These are phyloP conservation scores for Apiotrichum mycotoxinovorans DNA, from an alignment of 1,284 basidiomycete genomes.

Conservation along the genomic window DNA sequence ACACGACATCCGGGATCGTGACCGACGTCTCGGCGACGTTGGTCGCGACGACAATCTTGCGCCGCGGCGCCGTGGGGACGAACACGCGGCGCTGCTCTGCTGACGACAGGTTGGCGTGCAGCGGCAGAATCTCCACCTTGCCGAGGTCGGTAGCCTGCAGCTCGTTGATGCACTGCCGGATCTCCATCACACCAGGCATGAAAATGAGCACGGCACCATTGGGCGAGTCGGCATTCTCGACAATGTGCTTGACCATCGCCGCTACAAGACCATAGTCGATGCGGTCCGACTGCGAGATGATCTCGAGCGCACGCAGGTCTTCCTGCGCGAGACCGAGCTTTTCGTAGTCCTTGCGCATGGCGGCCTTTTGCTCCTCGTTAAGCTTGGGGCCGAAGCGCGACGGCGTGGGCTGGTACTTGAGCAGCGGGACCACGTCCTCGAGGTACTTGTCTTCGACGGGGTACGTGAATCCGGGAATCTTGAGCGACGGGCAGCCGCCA, in stretches of 20 bases:
- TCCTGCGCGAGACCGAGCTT: conserved; percentile 59
- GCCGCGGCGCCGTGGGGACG: conserved; percentile 61
- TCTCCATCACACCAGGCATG: conserved; percentile 82
- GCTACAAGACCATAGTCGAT: conserved; percentile 78
- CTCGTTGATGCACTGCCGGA: conserved; percentile 71
- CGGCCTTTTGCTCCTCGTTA: conserved; percentile 55
- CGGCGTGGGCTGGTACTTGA: conserved; percentile 53
- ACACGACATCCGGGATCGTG: conserved; percentile 85
- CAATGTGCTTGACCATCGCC: conserved; percentile 63
- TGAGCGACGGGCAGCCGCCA: conserved; percentile 70
- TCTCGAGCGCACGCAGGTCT: conserved; percentile 59
- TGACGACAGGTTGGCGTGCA: conserved; percentile 84
- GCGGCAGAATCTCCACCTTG: conserved; percentile 65
- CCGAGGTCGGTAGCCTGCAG: conserved; percentile 54
- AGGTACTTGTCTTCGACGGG: conserved; percentile 76
- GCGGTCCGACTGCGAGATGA: conserved; percentile 60
- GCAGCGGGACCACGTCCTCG: conserved; percentile 66
- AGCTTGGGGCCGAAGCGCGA: conserved; percentile 51
- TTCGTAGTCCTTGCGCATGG: conserved; percentile 56
- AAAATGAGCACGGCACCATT: conserved; percentile 77
- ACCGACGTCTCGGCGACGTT: conserved; percentile 87
- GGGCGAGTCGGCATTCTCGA: conserved; percentile 51
- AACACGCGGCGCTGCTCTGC: conserved; percentile 83
- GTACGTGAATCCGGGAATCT: conserved; percentile 78
- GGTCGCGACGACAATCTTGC: conserved; percentile 86